Evolutionary conservation across 2,329 filamentous ascomycete genomes (phyloP).

Genomic region (Ophiostoma montium): DNA sequence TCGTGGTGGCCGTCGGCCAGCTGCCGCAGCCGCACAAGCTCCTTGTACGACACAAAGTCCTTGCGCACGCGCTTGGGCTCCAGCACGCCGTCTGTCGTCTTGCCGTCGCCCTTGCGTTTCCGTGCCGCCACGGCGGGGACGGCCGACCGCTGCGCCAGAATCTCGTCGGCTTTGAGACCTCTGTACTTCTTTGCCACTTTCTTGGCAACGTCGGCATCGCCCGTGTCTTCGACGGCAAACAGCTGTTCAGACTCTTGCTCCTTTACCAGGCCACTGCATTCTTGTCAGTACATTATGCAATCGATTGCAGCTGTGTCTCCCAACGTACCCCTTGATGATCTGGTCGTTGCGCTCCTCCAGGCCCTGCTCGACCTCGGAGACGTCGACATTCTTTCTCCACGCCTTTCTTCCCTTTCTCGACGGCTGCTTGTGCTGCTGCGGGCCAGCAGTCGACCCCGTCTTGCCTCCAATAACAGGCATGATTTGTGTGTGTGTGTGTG

Average conservation of each 20-base stretch:
- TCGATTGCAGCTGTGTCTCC: too few relatives aligned
- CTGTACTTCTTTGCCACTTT: slow-evolving; percentile 48
- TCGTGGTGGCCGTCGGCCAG: slow-evolving; percentile 62
- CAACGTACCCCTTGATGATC: slow-evolving; percentile 66
- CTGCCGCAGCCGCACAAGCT: slow-evolving; percentile 62
- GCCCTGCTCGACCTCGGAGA: slow-evolving; percentile 71
- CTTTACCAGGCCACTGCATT: slow-evolving; percentile 74
- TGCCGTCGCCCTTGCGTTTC: slow-evolving; percentile 55
- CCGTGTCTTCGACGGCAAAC: slow-evolving; percentile 67
- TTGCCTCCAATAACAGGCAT: slow-evolving; percentile 42
- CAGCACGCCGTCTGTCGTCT: slow-evolving; percentile 59
- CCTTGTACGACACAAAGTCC: slow-evolving; percentile 72
- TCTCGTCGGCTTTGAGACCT: slow-evolving; percentile 78
- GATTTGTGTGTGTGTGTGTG: slow-evolving; percentile 7
- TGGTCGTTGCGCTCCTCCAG: slow-evolving; percentile 76
- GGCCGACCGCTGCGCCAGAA: slow-evolving; percentile 70
- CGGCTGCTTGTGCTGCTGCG: slow-evolving; percentile 71
- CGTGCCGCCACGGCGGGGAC: slow-evolving; percentile 64
- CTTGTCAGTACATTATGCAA: too few relatives aligned
- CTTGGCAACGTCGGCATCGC: slow-evolving; percentile 51
- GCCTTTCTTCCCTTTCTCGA: slow-evolving; percentile 97
- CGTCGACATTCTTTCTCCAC: slow-evolving; percentile 96
- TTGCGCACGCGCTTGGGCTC: slow-evolving; percentile 62
- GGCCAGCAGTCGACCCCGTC: slow-evolving; percentile 42
- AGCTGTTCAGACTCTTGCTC: slow-evolving; percentile 75